Percentiles rank a stretch among this genome's conserved stretches.
Evolutionary conservation across 2,329 filamentous ascomycete genomes (phyloP).

Genomic region (Dactylellina sp.): DNA sequence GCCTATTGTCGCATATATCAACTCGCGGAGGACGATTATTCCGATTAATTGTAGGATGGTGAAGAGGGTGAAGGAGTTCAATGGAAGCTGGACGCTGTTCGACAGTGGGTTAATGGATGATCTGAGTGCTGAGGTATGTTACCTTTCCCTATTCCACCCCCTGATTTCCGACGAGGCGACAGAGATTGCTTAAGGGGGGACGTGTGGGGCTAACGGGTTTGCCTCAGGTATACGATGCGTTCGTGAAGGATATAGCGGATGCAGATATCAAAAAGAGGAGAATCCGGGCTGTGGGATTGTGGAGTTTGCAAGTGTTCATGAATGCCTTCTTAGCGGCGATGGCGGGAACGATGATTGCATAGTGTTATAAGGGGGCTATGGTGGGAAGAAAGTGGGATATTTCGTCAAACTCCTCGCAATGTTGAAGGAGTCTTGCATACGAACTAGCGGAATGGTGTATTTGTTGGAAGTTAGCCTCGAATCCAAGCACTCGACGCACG

Average conservation of each 20-base stretch:
- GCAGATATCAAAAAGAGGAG: conserved; percentile 85
- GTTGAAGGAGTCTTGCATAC: too few species aligned
- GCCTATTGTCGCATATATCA: conserved; percentile 98
- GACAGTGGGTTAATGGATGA: conserved; percentile 96
- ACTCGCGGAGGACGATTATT: conserved; percentile 92
- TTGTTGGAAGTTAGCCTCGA: too few species aligned
- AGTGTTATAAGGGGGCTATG: conserved; percentile 63
- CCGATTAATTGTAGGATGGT: conserved; percentile 94
- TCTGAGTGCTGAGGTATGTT: conserved; percentile 79
- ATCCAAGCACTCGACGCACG: too few species aligned
- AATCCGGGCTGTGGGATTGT: conserved; percentile 95
- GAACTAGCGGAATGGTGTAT: too few species aligned
- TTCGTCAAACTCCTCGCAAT: too few species aligned
- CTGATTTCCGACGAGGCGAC: too few species aligned
- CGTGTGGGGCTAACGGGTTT: conserved; percentile 8
- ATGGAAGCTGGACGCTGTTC: conserved; percentile 93
- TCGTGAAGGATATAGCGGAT: conserved; percentile 89
- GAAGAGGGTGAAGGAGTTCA: conserved; percentile 87
- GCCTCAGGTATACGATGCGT: conserved; percentile 84
- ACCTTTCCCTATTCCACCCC: not conserved
- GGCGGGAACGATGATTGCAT: conserved; percentile 72
- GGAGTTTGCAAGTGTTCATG: conserved; percentile 90
- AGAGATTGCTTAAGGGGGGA: conserved; percentile 4
- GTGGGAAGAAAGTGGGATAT: not conserved
- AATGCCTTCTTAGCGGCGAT: conserved; percentile 96